Conservation (phyloP, 139 green algal species). For the Chlamydomonas schloesseri region DNA sequence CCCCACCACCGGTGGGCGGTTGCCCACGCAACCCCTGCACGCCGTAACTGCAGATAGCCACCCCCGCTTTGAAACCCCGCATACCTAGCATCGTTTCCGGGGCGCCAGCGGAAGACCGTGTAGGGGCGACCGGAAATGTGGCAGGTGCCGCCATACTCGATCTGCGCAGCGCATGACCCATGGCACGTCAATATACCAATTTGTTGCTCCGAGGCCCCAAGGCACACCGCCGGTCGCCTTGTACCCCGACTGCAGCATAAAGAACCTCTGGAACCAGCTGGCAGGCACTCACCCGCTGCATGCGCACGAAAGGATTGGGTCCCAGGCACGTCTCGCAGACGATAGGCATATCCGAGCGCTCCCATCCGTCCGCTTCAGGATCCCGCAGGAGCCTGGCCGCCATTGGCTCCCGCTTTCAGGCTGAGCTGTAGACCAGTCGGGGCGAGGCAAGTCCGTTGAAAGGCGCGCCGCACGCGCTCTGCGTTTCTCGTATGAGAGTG, state of each 20-base stretch:
- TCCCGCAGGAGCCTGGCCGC: conserved; percentile 82
- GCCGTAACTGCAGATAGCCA: background rate
- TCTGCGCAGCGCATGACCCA: conserved; percentile 60
- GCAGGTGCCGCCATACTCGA: conserved; percentile 89
- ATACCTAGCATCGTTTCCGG: conserved; percentile 82
- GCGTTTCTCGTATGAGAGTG: background rate
- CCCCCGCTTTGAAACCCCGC: background rate
- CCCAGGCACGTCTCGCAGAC: conserved; percentile 98
- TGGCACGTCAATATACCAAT: too few species aligned
- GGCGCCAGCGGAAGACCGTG: conserved; percentile 93
- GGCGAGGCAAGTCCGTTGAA: too few species aligned
- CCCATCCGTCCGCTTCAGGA: conserved; percentile 91
- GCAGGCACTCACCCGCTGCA: conserved; percentile 85
- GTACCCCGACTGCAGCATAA: too few species aligned
- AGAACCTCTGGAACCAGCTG: background rate
- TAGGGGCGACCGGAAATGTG: conserved; percentile 94
- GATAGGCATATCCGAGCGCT: conserved; percentile 96
- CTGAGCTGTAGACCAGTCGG: background rate
- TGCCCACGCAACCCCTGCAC: too few species aligned
- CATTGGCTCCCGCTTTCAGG: conserved; percentile 60
- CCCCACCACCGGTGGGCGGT: too few species aligned
- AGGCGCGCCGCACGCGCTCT: too few species aligned
- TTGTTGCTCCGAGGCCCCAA: too few species aligned
- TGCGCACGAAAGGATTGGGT: conserved; percentile 98
- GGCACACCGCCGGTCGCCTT: too few species aligned